These are phyloP conservation scores for Liriodendron chinense DNA, from an alignment of 164 flowering plant species.

Conservation along the genomic window DNA sequence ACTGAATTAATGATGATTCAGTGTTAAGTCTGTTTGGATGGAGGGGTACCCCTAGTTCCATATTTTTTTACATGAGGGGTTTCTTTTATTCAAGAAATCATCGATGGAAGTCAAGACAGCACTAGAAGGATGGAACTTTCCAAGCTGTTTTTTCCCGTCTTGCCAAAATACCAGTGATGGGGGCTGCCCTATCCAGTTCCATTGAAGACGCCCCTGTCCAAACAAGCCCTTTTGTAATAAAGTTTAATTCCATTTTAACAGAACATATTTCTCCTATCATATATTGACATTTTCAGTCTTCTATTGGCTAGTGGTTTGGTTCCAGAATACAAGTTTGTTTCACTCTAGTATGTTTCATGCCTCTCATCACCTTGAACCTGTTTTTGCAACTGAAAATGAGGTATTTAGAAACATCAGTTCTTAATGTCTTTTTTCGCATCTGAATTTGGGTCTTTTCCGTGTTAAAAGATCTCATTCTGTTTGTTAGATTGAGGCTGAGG, in stretches of 20 bases:
- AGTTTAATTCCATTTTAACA: not conserved
- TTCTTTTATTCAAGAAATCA: not conserved
- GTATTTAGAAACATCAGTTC: slow-evolving; percentile 30
- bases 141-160: not conserved
- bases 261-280: slow-evolving; percentile 1
- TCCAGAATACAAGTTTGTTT: slow-evolving; percentile 84
- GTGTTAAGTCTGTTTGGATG: not conserved
- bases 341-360: slow-evolving; percentile 99
- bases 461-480: slow-evolving; percentile 7
- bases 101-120: not conserved
- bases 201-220: not conserved
- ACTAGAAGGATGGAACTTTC: not conserved
- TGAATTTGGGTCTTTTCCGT: not conserved
- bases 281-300: slow-evolving; percentile 20
- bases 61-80: too few relatives aligned
- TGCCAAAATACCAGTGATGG: not conserved
- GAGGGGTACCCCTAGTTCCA: not conserved
- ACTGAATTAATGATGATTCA: not conserved
- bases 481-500: slow-evolving; percentile 76
- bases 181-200: not conserved
- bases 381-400: slow-evolving; percentile 74
- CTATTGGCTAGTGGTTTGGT: slow-evolving; percentile 73
- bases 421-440: not conserved
- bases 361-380: slow-evolving; percentile 76
- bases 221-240: not conserved